A percentile compares a stretch with the other conserved stretches of the same genome.
These are phyloP conservation scores for Lepidium sativum DNA, from an alignment of 345 rosid species.

Conservation along the genomic window DNA sequence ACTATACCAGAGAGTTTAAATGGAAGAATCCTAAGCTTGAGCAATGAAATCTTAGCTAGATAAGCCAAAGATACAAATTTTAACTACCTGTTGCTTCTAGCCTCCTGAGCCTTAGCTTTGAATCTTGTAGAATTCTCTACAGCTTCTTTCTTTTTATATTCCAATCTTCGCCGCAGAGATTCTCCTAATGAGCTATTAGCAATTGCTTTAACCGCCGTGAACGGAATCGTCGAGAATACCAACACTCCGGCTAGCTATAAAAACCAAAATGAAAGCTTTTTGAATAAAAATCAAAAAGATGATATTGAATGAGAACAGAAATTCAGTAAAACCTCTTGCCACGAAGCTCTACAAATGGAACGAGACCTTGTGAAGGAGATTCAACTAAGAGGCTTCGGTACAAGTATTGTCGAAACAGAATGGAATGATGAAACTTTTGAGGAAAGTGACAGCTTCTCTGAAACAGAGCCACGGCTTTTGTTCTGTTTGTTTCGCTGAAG, in stretches of 20 bases:
- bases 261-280: constrained; percentile 33
- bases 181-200: constrained; percentile 86
- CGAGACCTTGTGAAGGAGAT: constrained; percentile 1
- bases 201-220: constrained; percentile 85
- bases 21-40: too few relatives aligned
- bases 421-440: constrained; percentile 27
- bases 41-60: too few relatives aligned
- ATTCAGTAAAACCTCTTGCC: constrained; percentile 60
- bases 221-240: constrained; percentile 84
- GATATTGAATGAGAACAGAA: neutral
- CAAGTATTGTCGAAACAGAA: neutral
- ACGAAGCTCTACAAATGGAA: constrained; percentile 61
- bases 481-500: neutral
- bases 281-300: neutral
- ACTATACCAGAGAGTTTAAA: too few relatives aligned
- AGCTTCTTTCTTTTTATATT: constrained; percentile 64
- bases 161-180: constrained; percentile 51
- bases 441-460: constrained; percentile 26
- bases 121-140: constrained; percentile 45
- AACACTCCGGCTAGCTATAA: constrained; percentile 78
- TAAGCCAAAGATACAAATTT: neutral
- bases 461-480: constrained; percentile 26
- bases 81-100: constrained; percentile 66
- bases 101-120: constrained; percentile 49
- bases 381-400: neutral